Conservation (phyloP, 768 basidiomycete genomes). For the Psilocybe azurescens region DNA sequence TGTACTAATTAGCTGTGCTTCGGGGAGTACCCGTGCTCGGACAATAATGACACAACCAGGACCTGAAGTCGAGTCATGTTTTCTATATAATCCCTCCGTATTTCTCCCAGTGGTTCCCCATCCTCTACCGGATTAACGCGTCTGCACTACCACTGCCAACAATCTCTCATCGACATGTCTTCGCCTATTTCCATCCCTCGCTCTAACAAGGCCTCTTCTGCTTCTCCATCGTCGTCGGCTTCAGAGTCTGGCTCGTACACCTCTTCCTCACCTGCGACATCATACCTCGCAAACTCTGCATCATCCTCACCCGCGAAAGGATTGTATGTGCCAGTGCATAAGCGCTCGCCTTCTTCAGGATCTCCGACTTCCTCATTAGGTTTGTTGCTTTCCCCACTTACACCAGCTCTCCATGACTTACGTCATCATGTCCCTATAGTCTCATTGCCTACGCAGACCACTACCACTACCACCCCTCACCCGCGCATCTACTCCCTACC, state of each 20-base stretch:
- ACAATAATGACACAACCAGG: not conserved
- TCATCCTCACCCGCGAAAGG: not conserved
- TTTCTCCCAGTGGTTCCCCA: not conserved
- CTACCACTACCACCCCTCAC: not conserved
- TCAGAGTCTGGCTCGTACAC: not conserved
- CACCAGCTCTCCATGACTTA: not conserved
- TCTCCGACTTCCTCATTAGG: not conserved
- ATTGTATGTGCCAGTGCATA: slow-evolving; percentile 17
- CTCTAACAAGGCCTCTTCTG: slow-evolving; percentile 6
- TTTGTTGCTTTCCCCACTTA: not conserved
- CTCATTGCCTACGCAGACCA: not conserved
- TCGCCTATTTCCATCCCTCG: slow-evolving; percentile 24
- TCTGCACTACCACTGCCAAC: not conserved
- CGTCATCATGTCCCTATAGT: not conserved
- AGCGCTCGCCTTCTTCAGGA: slow-evolving; percentile 5
- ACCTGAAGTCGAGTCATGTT: slow-evolving; percentile 11
- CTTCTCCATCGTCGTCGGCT: slow-evolving; percentile 5
- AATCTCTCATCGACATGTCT: slow-evolving; percentile 10
- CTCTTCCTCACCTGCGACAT: not conserved
- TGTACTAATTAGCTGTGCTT: not conserved
- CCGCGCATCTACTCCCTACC: slow-evolving; percentile 19
- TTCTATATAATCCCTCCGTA: slow-evolving; percentile 9
- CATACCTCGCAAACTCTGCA: not conserved
- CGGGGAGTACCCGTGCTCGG: not conserved
- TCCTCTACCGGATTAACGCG: slow-evolving; percentile 9